These are phyloP conservation scores for Vanrija sp. DNA, from an alignment of 1,284 basidiomycete genomes.

Conservation along the genomic window DNA sequence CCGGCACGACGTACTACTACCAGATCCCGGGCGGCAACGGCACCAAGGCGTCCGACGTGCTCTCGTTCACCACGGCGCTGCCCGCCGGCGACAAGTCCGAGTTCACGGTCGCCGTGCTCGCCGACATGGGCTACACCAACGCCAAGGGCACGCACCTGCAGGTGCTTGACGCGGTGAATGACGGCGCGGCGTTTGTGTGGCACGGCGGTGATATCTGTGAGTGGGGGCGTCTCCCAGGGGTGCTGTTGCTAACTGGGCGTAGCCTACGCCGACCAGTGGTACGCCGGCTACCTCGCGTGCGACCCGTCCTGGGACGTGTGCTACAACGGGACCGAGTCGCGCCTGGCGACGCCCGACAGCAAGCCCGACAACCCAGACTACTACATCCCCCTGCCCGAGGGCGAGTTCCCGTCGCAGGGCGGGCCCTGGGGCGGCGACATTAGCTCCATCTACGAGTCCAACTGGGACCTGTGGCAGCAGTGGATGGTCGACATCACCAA, in stretches of 20 bases:
- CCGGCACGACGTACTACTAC: slow-evolving; percentile 28
- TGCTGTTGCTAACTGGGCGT: no score
- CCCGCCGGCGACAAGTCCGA: slow-evolving; percentile 13
- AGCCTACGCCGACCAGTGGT: slow-evolving; percentile 47
- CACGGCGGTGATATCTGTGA: slow-evolving; percentile 45
- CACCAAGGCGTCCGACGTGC: slow-evolving; percentile 22
- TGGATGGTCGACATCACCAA: slow-evolving; percentile 38
- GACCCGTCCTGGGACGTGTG: slow-evolving; percentile 18
- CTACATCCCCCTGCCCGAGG: slow-evolving; percentile 22
- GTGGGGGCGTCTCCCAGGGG: no score
- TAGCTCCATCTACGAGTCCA: slow-evolving; percentile 28
- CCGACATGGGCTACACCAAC: slow-evolving; percentile 47
- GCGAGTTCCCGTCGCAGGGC: slow-evolving; percentile 28
- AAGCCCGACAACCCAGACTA: slow-evolving; percentile 19
- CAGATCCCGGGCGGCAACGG: slow-evolving; percentile 35
- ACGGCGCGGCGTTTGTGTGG: slow-evolving; percentile 29
- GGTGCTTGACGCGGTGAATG: slow-evolving; percentile 22
- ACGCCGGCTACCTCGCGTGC: slow-evolving; percentile 22
- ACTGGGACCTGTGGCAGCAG: slow-evolving; percentile 45
- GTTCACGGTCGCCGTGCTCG: slow-evolving; percentile 35
- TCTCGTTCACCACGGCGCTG: slow-evolving; percentile 24
- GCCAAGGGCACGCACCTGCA: slow-evolving; percentile 36
- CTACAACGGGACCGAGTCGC: slow-evolving; percentile 28
- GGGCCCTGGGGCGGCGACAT: slow-evolving; percentile 30
- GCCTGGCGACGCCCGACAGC: slow-evolving; percentile 5